Percentiles rank a stretch among this genome's conserved stretches.
Evolutionary conservation across 805 yeast genomes (phyloP).

Genomic region (Lipomyces spencermartinsiae): DNA sequence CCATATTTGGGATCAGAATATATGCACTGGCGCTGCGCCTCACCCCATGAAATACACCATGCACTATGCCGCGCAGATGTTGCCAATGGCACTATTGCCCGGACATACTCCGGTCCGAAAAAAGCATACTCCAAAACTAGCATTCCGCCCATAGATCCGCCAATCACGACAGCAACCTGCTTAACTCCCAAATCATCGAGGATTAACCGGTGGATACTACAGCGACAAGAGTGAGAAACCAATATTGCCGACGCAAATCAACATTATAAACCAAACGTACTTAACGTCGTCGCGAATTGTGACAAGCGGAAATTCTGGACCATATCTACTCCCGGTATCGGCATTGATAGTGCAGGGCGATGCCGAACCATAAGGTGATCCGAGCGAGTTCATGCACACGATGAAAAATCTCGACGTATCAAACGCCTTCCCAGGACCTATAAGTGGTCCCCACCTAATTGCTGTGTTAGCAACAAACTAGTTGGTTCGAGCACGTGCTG

Average conservation of each 20-base stretch:
- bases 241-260: neutral
- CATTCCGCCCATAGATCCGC: slow-evolving; percentile 99
- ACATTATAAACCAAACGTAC: slow-evolving; percentile 15
- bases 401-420: slow-evolving; percentile 89
- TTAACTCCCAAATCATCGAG: slow-evolving; percentile 82
- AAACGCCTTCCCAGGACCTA: slow-evolving; percentile 85
- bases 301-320: slow-evolving; percentile 93
- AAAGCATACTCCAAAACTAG: slow-evolving; percentile 86
- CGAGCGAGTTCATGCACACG: slow-evolving; percentile 88
- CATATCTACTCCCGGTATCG: slow-evolving; percentile 76
- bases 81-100: slow-evolving; percentile 79
- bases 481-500: neutral
- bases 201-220: slow-evolving; percentile 70
- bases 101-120: slow-evolving; percentile 70
- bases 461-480: neutral
- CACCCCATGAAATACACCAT: slow-evolving; percentile 99
- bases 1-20: slow-evolving; percentile 91
- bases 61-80: slow-evolving; percentile 95
- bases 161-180: slow-evolving; percentile 82
- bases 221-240: neutral
- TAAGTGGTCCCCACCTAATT: slow-evolving; percentile 86
- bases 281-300: slow-evolving; percentile 90
- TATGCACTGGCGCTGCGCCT: slow-evolving; percentile 95
- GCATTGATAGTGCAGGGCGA: slow-evolving; percentile 86
- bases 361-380: slow-evolving; percentile 95